These are phyloP conservation scores for Geranomyces variabilis DNA, from an alignment of 192 early-diverging fungal genomes.

Conservation along the genomic window DNA sequence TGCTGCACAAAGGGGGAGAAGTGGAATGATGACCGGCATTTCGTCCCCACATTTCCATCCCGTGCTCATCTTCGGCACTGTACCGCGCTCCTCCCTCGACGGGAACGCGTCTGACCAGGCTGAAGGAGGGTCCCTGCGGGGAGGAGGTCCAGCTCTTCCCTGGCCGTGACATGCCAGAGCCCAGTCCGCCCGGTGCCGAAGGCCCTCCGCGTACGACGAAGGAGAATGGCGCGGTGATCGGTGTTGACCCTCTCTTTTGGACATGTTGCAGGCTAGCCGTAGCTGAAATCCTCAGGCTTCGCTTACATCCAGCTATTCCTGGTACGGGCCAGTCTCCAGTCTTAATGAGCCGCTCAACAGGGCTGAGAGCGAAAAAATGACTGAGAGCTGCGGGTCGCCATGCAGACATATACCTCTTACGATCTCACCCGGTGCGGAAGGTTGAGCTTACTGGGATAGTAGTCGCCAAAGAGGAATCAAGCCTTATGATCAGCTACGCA, in stretches of 20 bases:
- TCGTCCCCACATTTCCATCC: too few relatives aligned
- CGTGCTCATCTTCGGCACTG: too few relatives aligned
- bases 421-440: slow-evolving; percentile 21
- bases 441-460: slow-evolving; percentile 35
- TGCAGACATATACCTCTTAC: slow-evolving; percentile 26
- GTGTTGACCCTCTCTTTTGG: slow-evolving; percentile 34
- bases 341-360: neutral
- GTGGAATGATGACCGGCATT: too few relatives aligned
- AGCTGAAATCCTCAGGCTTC: slow-evolving; percentile 17
- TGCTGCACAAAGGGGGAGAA: too few relatives aligned
- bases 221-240: slow-evolving; percentile 11
- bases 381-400: neutral
- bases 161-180: too few relatives aligned
- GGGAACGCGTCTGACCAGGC: too few relatives aligned
- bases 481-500: slow-evolving; percentile 10
- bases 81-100: too few relatives aligned
- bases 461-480: slow-evolving; percentile 28
- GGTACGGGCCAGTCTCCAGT: slow-evolving; percentile 1
- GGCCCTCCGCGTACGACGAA: slow-evolving; percentile 29
- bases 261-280: slow-evolving; percentile 18
- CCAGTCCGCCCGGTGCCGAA: neutral
- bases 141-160: too few relatives aligned
- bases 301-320: slow-evolving; percentile 10
- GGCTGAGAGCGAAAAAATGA: neutral
- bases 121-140: too few relatives aligned